These are phyloP conservation scores for Spinellus fusiger DNA, from an alignment of 192 early-diverging fungal species.

Conservation along the genomic window DNA sequence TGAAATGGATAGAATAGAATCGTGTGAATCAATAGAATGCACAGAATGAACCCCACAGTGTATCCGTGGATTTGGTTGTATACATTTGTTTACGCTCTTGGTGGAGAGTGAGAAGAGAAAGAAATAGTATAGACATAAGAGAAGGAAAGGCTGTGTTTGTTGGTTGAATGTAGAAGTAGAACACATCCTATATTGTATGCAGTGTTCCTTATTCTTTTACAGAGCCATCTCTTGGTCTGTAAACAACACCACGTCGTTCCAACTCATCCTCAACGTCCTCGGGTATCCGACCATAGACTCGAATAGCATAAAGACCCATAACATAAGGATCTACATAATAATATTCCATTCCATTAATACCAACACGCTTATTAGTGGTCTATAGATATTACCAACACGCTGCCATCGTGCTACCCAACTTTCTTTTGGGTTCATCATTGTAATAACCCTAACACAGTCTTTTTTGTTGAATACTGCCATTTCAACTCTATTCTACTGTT, in stretches of 20 bases:
- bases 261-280: constrained; percentile 71
- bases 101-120: constrained; percentile 5
- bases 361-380: background rate
- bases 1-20: too few species aligned
- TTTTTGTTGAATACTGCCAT: background rate
- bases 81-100: too few species aligned
- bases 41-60: too few species aligned
- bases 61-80: too few species aligned
- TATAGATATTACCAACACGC: constrained; percentile 42
- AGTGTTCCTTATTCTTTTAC: constrained; percentile 29
- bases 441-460: constrained; percentile 46
- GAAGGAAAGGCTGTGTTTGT: background rate
- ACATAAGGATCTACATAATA: constrained; percentile 46
- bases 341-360: background rate
- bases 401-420: constrained; percentile 78
- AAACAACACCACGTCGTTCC: constrained; percentile 59
- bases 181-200: too few species aligned
- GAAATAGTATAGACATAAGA: background rate
- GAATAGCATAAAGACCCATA: constrained; percentile 71
- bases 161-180: background rate
- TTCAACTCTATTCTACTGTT: background rate
- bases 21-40: too few species aligned
- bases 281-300: constrained; percentile 65
- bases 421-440: constrained; percentile 65
- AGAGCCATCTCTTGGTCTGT: constrained; percentile 62